Evolutionary conservation across 148 eudicot species (phyloP).

Genomic region (Heliosperma pusillum): DNA sequence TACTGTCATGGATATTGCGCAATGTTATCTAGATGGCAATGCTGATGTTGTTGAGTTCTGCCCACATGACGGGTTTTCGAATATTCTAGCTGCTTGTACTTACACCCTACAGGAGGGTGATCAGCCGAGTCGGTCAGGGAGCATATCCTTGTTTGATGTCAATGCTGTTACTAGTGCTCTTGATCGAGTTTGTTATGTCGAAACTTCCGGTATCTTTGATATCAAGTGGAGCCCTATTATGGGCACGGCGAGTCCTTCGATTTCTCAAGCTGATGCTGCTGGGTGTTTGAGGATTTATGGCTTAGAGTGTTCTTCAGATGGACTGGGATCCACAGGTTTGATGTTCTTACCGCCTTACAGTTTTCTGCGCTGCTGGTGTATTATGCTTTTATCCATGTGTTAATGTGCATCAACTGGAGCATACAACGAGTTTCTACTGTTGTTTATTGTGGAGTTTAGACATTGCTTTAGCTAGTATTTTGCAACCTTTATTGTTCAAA

Average conservation of each 20-base stretch:
- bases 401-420: not conserved
- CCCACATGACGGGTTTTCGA: constrained; percentile 55
- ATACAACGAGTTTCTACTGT: not conserved
- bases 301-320: constrained; percentile 33
- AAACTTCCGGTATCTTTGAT: constrained; percentile 80
- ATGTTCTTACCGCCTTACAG: not conserved
- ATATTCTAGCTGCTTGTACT: constrained; percentile 71
- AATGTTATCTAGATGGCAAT: constrained; percentile 60
- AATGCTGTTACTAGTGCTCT: constrained; percentile 36
- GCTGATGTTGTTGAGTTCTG: constrained; percentile 94
- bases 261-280: constrained; percentile 95
- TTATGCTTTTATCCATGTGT: not conserved
- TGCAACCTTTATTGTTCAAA: not conserved
- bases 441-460: not conserved
- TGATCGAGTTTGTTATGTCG: constrained; percentile 44
- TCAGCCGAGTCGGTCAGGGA: constrained; percentile 55
- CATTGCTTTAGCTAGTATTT: not conserved
- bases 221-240: constrained; percentile 70
- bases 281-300: constrained; percentile 61
- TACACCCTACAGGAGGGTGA: constrained; percentile 76
- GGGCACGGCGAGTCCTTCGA: constrained; percentile 36
- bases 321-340: constrained; percentile 37
- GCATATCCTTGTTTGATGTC: constrained; percentile 70
- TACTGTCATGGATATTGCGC: constrained; percentile 29
- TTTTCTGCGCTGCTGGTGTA: not conserved